Evolutionary conservation across 2,329 filamentous ascomycete genomes (phyloP).

Genomic region (Xylariales sp.): DNA sequence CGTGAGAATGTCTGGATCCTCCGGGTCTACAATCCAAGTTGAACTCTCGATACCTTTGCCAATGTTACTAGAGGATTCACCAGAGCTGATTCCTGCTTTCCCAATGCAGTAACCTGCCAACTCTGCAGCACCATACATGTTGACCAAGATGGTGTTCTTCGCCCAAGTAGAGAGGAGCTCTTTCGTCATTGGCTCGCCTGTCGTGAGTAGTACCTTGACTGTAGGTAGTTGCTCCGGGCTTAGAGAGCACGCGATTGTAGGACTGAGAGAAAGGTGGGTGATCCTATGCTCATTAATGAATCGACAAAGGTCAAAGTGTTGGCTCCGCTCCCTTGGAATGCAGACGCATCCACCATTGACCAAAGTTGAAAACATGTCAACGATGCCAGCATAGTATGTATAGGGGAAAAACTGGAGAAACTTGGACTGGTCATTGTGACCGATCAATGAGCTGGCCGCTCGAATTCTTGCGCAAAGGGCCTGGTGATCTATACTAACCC

Average conservation of each 20-base stretch:
- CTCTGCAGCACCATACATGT: neutral
- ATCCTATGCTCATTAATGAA: neutral
- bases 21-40: neutral
- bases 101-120: neutral
- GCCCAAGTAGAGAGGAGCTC: neutral
- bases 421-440: neutral
- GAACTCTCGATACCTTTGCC: neutral
- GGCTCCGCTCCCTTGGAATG: neutral
- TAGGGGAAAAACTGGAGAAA: neutral
- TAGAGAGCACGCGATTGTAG: neutral
- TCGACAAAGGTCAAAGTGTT: neutral
- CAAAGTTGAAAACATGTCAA: neutral
- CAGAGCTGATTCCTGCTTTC: neutral
- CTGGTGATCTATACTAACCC: neutral
- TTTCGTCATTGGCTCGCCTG: neutral
- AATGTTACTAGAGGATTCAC: neutral
- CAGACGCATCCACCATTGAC: neutral
- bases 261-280: neutral
- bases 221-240: neutral
- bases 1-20: neutral
- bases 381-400: neutral
- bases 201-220: neutral
- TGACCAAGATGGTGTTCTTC: neutral
- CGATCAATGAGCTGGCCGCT: neutral
- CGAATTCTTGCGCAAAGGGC: neutral